These are phyloP conservation scores for Ceratobasidium papillatum DNA, from an alignment of 1,284 basidiomycete genomes.

Conservation along the genomic window DNA sequence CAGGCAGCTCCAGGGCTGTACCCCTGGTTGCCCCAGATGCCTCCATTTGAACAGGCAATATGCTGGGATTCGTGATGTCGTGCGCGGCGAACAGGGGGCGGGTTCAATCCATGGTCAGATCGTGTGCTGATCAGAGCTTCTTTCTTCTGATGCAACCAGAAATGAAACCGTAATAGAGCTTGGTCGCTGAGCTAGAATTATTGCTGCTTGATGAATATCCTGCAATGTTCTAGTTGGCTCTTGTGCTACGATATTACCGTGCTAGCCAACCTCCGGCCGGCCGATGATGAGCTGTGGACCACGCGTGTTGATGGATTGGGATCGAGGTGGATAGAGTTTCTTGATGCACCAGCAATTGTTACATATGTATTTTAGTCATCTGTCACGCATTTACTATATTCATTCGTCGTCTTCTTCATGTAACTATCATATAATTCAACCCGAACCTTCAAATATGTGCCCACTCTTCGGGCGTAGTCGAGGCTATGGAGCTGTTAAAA, in stretches of 20 bases:
- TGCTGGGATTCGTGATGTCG: constrained; percentile 2
- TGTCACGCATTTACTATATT: constrained; percentile 23
- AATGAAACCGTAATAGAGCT: constrained; percentile 29
- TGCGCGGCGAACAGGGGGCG: not conserved
- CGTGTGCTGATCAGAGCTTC: constrained; percentile 9
- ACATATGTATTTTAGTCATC: constrained; percentile 35
- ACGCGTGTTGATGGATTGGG: not conserved
- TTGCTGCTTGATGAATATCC: not conserved
- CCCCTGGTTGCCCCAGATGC: constrained; percentile 6
- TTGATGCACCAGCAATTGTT: constrained; percentile 15
- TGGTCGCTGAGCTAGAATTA: not conserved
- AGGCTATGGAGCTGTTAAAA: not conserved
- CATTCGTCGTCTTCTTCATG: not conserved
- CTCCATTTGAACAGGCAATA: constrained; percentile 5
- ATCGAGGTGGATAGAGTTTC: constrained; percentile 19
- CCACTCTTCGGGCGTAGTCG: too few species aligned
- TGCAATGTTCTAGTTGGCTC: not conserved
- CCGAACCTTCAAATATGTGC: not conserved
- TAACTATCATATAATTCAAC: not conserved
- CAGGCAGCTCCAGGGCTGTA: constrained; percentile 3
- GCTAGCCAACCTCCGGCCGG: not conserved
- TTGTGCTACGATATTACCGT: not conserved
- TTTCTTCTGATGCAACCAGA: constrained; percentile 41
- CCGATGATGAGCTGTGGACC: not conserved
- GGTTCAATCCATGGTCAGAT: constrained; percentile 16